Conservation (phyloP, 768 basidiomycete genomes). For the Termitomyces sp. region DNA sequence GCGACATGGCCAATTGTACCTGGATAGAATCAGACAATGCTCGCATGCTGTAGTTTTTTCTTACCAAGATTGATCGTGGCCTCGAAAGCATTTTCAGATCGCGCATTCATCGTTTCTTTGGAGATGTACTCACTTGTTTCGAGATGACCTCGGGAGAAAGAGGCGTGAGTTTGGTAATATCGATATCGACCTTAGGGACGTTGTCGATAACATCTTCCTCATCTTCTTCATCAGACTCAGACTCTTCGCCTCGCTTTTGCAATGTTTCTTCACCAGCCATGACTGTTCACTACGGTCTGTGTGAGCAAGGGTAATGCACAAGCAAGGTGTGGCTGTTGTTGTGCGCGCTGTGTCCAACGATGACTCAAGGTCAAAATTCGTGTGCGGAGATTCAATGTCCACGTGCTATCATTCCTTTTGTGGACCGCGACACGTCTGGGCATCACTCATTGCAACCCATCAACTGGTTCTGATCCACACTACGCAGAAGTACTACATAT, state of each 20-base stretch:
- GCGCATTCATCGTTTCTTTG: not conserved
- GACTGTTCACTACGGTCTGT: not conserved
- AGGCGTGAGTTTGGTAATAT: constrained; percentile 79
- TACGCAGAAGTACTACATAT: too few species aligned
- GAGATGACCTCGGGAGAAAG: constrained; percentile 88
- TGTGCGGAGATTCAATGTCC: constrained; percentile 16
- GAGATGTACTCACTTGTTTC: constrained; percentile 63
- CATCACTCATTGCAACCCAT: too few species aligned
- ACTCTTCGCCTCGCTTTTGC: constrained; percentile 62
- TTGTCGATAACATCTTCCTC: constrained; percentile 53
- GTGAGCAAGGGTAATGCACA: not conserved
- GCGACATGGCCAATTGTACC: constrained; percentile 99
- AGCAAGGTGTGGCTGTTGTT: not conserved
- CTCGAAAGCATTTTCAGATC: constrained; percentile 35
- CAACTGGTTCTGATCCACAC: too few species aligned
- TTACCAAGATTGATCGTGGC: constrained; percentile 93
- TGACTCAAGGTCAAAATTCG: constrained; percentile 8
- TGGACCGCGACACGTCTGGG: not conserved
- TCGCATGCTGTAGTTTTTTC: not conserved
- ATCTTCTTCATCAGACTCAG: constrained; percentile 63
- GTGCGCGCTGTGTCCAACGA: not conserved
- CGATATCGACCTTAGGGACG: constrained; percentile 70
- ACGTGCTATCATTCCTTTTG: constrained; percentile 9
- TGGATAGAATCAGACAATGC: constrained; percentile 26
- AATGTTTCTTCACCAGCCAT: constrained; percentile 73